Evolutionary conservation across 257 asterid species (phyloP).

Genomic region (Plantago elongata): DNA sequence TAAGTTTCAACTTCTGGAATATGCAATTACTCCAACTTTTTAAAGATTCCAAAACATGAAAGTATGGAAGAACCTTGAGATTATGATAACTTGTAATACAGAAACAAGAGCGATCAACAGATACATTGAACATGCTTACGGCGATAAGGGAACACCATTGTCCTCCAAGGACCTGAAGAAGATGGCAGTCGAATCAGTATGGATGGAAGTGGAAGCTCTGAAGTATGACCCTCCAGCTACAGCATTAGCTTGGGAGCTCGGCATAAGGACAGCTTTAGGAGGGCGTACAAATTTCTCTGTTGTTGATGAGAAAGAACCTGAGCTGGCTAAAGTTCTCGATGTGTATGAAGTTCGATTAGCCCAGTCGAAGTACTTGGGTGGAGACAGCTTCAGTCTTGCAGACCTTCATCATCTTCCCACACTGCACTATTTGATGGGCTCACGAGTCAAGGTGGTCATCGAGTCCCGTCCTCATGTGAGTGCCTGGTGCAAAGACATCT

Average conservation of each 20-base stretch:
- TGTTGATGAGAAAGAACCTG: too few species aligned
- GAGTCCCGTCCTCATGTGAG: conserved; percentile 46
- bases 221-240: conserved; percentile 36
- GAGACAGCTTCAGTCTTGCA: too few species aligned
- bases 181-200: conserved; percentile 27
- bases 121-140: conserved; percentile 39
- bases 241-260: conserved; percentile 37
- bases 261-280: conserved; percentile 37
- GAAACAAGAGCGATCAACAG: conserved; percentile 64
- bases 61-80: neutral
- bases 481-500: conserved; percentile 44
- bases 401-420: too few species aligned
- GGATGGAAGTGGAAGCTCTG: conserved; percentile 65
- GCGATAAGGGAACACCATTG: conserved; percentile 39
- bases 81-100: conserved; percentile 20
- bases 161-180: conserved; percentile 34
- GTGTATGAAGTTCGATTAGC: too few species aligned
- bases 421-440: too few species aligned
- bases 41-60: neutral
- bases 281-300: conserved; percentile 28
- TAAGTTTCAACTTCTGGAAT: neutral
- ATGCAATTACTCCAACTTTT: too few species aligned
- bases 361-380: too few species aligned
- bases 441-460: conserved; percentile 22
- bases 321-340: too few species aligned